These are phyloP conservation scores for Trypanosoma melophagium DNA, from an alignment of 208 protist genomes.

Conservation along the genomic window DNA sequence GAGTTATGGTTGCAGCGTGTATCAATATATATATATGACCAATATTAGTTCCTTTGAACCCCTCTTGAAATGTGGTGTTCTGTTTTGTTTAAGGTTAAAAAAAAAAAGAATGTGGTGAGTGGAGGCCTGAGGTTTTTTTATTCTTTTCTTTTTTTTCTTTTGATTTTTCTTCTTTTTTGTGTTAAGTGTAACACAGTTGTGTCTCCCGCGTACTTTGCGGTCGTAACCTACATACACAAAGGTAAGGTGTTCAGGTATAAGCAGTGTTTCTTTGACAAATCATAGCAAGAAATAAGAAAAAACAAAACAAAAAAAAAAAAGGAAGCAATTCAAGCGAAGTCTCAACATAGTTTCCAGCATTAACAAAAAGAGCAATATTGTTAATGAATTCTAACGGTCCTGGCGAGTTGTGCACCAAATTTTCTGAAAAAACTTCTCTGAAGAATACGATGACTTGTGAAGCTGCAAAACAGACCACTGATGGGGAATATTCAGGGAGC, in stretches of 20 bases:
- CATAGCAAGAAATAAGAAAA: no score
- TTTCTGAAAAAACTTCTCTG: background rate
- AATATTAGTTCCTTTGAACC: no score
- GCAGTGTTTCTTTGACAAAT: no score
- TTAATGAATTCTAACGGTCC: background rate
- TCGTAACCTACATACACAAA: no score
- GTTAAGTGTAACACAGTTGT: no score
- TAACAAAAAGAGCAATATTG: background rate
- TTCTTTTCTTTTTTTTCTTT: constrained; percentile 2
- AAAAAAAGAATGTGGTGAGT: background rate
- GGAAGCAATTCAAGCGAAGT: background rate
- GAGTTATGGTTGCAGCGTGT: no score
- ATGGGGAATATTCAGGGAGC: background rate
- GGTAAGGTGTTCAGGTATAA: no score
- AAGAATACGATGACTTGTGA: background rate
- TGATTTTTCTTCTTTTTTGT: no score
- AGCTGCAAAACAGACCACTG: background rate
- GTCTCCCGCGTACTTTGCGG: no score
- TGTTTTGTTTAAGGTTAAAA: no score
- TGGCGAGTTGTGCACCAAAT: background rate
- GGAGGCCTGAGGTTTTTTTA: background rate
- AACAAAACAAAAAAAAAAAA: constrained; percentile 8
- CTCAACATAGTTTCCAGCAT: no score
- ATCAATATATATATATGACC: background rate
- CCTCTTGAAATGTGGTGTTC: background rate